A percentile compares a stretch with the other conserved stretches of the same genome.
These are phyloP conservation scores for Aureobasidium namibiae DNA, from an alignment of 2,329 filamentous ascomycete species.

Conservation along the genomic window DNA sequence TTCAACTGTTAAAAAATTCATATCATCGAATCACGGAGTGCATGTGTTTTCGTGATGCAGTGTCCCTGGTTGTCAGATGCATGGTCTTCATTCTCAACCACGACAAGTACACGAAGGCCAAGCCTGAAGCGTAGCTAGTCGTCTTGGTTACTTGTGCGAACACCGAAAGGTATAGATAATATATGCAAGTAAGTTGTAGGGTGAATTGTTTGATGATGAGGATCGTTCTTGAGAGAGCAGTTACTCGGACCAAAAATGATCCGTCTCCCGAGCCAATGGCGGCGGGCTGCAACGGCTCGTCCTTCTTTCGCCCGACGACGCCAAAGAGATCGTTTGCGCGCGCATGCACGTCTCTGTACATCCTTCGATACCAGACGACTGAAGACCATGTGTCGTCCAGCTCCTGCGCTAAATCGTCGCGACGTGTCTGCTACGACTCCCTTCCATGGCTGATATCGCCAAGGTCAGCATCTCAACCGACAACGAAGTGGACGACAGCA, in stretches of 20 bases:
- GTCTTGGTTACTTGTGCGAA: no score
- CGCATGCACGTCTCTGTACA: neutral
- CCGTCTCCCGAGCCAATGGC: neutral
- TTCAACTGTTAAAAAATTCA: no score
- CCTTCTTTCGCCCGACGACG: slow-evolving; percentile 4
- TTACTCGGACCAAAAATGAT: neutral
- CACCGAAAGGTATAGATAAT: no score
- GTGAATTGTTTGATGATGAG: no score
- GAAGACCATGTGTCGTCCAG: neutral
- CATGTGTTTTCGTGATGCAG: no score
- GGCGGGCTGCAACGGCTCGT: neutral
- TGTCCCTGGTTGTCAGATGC: no score
- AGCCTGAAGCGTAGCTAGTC: no score
- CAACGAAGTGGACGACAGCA: neutral
- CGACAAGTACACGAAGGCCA: no score
- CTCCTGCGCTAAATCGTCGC: neutral
- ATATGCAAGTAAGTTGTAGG: no score
- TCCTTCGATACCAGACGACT: neutral
- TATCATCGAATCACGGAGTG: no score
- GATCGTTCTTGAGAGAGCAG: no score
- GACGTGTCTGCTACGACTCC: neutral
- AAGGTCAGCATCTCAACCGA: neutral
- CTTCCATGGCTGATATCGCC: neutral
- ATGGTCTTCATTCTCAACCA: no score
- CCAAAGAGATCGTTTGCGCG: neutral